Evolutionary conservation across 2,329 filamentous ascomycete genomes (phyloP).

Genomic region (Pseudogymnoascus sp.): DNA sequence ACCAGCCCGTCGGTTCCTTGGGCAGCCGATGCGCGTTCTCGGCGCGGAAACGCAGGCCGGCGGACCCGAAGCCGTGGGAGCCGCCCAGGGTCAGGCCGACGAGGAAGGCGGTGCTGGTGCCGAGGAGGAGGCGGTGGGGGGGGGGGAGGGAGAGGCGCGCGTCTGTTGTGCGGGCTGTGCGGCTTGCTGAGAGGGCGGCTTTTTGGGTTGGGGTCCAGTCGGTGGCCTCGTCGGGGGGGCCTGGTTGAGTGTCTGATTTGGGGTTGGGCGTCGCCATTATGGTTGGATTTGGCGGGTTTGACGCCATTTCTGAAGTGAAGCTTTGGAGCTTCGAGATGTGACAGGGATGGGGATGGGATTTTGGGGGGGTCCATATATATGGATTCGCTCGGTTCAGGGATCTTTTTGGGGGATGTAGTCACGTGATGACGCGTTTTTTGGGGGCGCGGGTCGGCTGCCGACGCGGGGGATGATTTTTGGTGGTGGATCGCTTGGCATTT

Average conservation of each 20-base stretch:
- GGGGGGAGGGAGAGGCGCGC: slow-evolving; percentile 54
- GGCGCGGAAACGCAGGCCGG: slow-evolving; percentile 79
- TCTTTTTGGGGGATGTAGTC: background rate
- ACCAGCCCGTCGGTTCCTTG: slow-evolving; percentile 78
- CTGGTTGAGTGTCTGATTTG: background rate
- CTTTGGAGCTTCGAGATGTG: background rate
- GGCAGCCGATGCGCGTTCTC: slow-evolving; percentile 95
- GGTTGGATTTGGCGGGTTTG: background rate
- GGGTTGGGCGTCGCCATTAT: background rate
- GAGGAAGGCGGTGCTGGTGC: slow-evolving; percentile 53
- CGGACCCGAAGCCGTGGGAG: slow-evolving; percentile 62
- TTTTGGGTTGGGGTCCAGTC: too few species aligned
- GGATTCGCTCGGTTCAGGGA: background rate
- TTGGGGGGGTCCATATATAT: background rate
- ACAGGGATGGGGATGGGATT: background rate
- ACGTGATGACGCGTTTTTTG: background rate
- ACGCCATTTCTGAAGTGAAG: background rate
- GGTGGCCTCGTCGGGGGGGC: background rate
- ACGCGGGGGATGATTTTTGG: background rate
- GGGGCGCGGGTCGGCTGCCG: background rate
- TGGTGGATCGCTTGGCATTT: background rate
- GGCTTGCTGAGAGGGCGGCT: background rate
- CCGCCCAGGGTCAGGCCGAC: slow-evolving; percentile 65
- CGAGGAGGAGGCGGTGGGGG: slow-evolving; percentile 56
- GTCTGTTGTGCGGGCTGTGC: slow-evolving; percentile 16